A percentile compares a stretch with the other conserved stretches of the same genome.
These are phyloP conservation scores for Coemansia sp. DNA, from an alignment of 192 early-diverging fungal species.

Conservation along the genomic window DNA sequence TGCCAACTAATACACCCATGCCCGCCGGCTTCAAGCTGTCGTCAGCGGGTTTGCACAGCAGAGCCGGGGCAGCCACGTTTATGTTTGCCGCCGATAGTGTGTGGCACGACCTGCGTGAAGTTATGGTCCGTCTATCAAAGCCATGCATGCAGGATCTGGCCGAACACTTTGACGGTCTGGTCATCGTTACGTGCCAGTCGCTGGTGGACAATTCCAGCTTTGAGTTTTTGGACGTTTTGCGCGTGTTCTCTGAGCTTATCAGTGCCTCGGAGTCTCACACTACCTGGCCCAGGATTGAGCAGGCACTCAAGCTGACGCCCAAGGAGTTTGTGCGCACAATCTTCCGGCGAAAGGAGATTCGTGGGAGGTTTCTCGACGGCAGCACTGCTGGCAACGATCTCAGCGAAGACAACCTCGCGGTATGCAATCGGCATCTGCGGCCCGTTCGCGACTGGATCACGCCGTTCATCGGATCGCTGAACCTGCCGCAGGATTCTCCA, in stretches of 20 bases:
- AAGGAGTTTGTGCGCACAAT: constrained; percentile 14
- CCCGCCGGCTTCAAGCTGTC: not conserved
- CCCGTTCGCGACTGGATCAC: constrained; percentile 42
- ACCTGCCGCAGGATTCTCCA: constrained; percentile 15
- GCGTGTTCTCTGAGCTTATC: constrained; percentile 25
- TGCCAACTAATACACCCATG: not conserved
- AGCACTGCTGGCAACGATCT: not conserved
- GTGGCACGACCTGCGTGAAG: constrained; percentile 33
- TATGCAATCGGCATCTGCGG: constrained; percentile 17
- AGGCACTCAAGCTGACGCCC: not conserved
- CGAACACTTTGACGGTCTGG: constrained; percentile 13
- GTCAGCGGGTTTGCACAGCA: not conserved
- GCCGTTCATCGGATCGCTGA: constrained; percentile 40
- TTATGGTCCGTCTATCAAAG: constrained; percentile 17
- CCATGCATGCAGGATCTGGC: constrained; percentile 17
- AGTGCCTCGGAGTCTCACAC: constrained; percentile 3
- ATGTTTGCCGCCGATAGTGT: constrained; percentile 17
- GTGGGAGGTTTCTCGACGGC: constrained; percentile 3
- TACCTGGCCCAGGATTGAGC: constrained; percentile 22
- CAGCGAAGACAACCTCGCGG: constrained; percentile 7
- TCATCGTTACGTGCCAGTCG: constrained; percentile 15
- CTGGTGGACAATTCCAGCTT: constrained; percentile 8
- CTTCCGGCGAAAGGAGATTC: constrained; percentile 10
- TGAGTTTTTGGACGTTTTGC: constrained; percentile 35
- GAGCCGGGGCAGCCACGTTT: constrained; percentile 7